phyloP scores from a whole-genome alignment of 2,329 filamentous ascomycete genomes.

The Huntiella abstrusa region DNA sequence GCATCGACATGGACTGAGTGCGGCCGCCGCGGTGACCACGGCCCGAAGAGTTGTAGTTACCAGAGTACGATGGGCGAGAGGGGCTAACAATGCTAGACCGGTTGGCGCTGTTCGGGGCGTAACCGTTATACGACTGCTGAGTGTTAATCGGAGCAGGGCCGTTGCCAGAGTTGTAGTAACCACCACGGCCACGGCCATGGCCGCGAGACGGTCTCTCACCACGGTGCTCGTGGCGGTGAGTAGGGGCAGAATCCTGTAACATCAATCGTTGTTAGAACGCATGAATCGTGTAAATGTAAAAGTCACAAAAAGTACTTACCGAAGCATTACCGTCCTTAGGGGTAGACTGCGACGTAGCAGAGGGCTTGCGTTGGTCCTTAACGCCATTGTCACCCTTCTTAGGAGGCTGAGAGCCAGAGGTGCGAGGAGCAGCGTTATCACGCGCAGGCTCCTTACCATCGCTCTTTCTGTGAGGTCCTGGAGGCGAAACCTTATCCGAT shows the following conservation, averaged over 20 bases:
- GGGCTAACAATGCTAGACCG: slow-evolving; percentile 11
- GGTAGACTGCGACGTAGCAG: slow-evolving; percentile 16
- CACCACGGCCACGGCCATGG: slow-evolving; percentile 27
- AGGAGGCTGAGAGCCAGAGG: slow-evolving; percentile 19
- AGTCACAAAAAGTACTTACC: slow-evolving; percentile 20
- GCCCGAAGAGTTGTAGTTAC: slow-evolving; percentile 7
- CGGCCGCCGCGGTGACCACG: slow-evolving; percentile 9
- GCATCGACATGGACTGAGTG: slow-evolving; percentile 23
- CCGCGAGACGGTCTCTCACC: slow-evolving; percentile 23
- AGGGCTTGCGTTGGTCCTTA: slow-evolving; percentile 29
- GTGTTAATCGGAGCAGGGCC: slow-evolving; percentile 15
- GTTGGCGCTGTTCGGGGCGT: slow-evolving; percentile 3
- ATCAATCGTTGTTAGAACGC: background rate
- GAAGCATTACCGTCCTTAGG: slow-evolving; percentile 22
- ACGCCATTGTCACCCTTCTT: slow-evolving; percentile 21
- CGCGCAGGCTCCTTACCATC: slow-evolving; percentile 9
- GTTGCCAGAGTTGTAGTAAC: slow-evolving; percentile 19
- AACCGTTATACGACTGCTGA: slow-evolving; percentile 7
- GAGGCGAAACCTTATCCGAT: slow-evolving; percentile 21
- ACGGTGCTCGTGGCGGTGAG: slow-evolving; percentile 19
- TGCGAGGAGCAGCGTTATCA: slow-evolving; percentile 15
- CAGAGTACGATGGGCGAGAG: slow-evolving; percentile 9
- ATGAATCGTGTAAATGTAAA: background rate
- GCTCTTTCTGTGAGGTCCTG: slow-evolving; percentile 12
- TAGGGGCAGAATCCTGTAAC: slow-evolving; percentile 7